Percentiles rank a stretch among this genome's conserved stretches.
Evolutionary conservation across 2,329 filamentous ascomycete species (phyloP).

Genomic region (Scedosporium minutisporum): DNA sequence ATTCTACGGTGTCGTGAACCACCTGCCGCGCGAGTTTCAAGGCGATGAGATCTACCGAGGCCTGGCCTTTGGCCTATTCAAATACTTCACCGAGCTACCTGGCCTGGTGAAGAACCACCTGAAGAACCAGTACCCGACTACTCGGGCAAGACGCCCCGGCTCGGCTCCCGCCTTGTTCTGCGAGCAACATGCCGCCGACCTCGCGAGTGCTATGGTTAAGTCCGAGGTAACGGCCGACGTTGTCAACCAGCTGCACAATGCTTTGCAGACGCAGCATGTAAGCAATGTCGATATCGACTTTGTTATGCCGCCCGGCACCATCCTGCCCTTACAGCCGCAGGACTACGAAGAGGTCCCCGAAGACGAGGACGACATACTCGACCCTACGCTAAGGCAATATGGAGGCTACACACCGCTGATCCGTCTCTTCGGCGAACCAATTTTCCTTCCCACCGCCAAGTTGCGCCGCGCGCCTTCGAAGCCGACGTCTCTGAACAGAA

Average conservation of each 20-base stretch:
- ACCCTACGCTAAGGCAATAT: slow-evolving; percentile 60
- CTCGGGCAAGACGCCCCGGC: slow-evolving; percentile 47
- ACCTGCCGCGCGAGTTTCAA: slow-evolving; percentile 86
- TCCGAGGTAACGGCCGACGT: slow-evolving; percentile 69
- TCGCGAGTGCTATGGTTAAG: slow-evolving; percentile 75
- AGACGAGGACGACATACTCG: slow-evolving; percentile 56
- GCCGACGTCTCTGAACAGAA: slow-evolving; percentile 69
- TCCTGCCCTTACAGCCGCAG: slow-evolving; percentile 53
- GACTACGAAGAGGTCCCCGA: slow-evolving; percentile 50
- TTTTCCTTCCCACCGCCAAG: slow-evolving; percentile 79
- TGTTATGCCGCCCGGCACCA: slow-evolving; percentile 68
- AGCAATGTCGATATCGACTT: slow-evolving; percentile 84
- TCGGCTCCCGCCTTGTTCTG: slow-evolving; percentile 66
- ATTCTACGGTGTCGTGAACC: slow-evolving; percentile 81
- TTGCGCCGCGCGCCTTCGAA: slow-evolving; percentile 80
- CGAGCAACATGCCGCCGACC: slow-evolving; percentile 84
- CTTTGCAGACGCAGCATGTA: slow-evolving; percentile 71
- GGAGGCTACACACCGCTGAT: slow-evolving; percentile 69
- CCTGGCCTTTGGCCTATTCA: slow-evolving; percentile 83
- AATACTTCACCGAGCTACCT: slow-evolving; percentile 86
- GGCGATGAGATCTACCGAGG: slow-evolving; percentile 89
- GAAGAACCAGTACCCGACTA: slow-evolving; percentile 44
- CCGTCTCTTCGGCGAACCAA: slow-evolving; percentile 68
- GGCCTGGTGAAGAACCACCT: slow-evolving; percentile 65
- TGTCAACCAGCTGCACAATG: slow-evolving; percentile 61